Base-by-base conservation (phyloP, 2,329 filamentous ascomycete species). In the Thelonectria blattea region DNA sequence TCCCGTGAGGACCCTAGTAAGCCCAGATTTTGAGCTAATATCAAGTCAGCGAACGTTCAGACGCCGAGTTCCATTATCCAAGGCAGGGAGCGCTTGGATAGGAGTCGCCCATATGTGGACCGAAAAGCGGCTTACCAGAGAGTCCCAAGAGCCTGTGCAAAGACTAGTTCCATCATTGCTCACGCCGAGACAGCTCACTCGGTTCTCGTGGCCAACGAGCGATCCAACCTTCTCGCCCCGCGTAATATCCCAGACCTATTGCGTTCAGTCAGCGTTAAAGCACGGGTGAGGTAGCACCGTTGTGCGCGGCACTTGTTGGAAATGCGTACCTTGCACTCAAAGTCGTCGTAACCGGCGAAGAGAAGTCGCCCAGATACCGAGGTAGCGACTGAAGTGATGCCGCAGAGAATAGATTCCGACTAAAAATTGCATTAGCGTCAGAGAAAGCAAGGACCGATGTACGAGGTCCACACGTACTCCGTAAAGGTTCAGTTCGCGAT, bases 111-210 rank as follows among this genome's bases (percentile, higher is more conserved):
- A 15, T 24, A 24, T 24, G 6, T 34, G 34, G 8, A 14, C 5
- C 11, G 17, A 24, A 24, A 15, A 43, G 34, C 17, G 57, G 85
- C 92, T 82, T 86, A 98, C 95, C 84, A 97, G 86, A 73, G 95
- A 97, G 82, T 99, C 95, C 95, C 95, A 99, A 70, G 95, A 99
- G 78, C 95, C 95, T 74, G 95, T 99, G 87, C 95, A 98, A 82
- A 99, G 85, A 83, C 94, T 98, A 82, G 98, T 97, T 65, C 94
- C 95, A 75, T 99, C 95, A 78, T 98, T 98, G 85, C 94, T 98
- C 71, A 99, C 95, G 68, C 95, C 95, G 75, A 99, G 83, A 80
- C 95, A 99, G 86, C 94, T 98, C 76, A 99, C 95, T 69, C 95
- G 91, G 83, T 99, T 99, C 80, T 98, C 94, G 79, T 99, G 95